phyloP scores from a whole-genome alignment of 257 asterid species.

The Petunia axillaris region DNA sequence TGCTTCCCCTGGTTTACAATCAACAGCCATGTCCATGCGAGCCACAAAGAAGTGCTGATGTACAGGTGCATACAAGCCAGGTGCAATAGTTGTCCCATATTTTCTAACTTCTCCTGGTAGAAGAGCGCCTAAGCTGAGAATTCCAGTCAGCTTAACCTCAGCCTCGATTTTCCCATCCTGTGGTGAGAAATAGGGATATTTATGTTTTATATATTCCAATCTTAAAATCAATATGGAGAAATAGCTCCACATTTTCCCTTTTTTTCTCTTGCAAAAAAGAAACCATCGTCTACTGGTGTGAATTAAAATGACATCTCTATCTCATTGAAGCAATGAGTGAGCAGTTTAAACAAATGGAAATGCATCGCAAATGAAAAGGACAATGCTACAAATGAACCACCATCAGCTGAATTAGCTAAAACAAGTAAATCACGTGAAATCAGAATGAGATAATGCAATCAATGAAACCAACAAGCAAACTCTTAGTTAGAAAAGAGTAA shows the following conservation, averaged over 20 bases:
- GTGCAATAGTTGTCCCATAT: constrained; percentile 45
- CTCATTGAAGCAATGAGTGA: neutral
- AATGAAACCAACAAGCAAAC: neutral
- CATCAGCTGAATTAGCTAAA: constrained; percentile 12
- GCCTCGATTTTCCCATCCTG: constrained; percentile 47
- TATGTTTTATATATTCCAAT: neutral
- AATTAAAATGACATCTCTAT: neutral
- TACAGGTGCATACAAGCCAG: constrained; percentile 44
- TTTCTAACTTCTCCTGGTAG: constrained; percentile 48
- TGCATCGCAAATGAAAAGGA: constrained; percentile 5
- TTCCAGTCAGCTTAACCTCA: constrained; percentile 39
- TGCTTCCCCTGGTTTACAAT: constrained; percentile 45
- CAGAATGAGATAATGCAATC: constrained; percentile 11
- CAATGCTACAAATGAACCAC: constrained; percentile 7
- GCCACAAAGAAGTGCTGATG: constrained; percentile 46
- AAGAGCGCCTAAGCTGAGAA: constrained; percentile 49
- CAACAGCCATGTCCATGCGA: constrained; percentile 48
- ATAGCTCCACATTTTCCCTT: neutral
- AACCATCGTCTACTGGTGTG: neutral
- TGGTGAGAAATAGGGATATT: neutral
- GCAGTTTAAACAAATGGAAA: neutral
- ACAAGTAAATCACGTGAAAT: neutral
- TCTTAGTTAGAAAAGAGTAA: neutral
- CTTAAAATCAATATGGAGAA: constrained; percentile 16
- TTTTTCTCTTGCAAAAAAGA: neutral